These are phyloP conservation scores for Nannizziopsis arthrosporioides DNA, from an alignment of 2,329 filamentous ascomycete species.

Conservation along the genomic window DNA sequence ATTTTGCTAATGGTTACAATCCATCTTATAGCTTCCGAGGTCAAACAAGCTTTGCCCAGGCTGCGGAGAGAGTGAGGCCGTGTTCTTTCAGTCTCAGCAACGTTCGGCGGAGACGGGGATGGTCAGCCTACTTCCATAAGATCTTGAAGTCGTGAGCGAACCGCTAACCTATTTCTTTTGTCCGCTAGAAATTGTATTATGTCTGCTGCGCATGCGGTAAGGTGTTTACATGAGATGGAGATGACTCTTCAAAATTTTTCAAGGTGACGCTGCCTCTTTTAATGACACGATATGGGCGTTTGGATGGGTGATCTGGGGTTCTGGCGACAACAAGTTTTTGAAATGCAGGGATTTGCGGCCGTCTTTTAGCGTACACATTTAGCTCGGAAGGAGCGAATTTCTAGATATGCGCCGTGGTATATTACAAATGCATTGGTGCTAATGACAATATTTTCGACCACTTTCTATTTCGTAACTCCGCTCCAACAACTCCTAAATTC, in stretches of 20 bases:
- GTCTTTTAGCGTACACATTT: slow-evolving; percentile 1
- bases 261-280: neutral
- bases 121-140: slow-evolving; percentile 47
- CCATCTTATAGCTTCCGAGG: slow-evolving; percentile 62
- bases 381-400: slow-evolving; percentile 5
- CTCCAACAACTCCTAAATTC: slow-evolving; percentile 62
- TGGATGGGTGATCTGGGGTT: slow-evolving; percentile 1
- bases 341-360: neutral
- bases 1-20: slow-evolving; percentile 23
- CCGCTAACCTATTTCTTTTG: neutral
- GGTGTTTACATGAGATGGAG: slow-evolving; percentile 48
- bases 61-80: slow-evolving; percentile 78
- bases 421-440: slow-evolving; percentile 68
- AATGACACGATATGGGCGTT: slow-evolving; percentile 8
- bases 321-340: neutral
- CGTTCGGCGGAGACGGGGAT: slow-evolving; percentile 95
- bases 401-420: slow-evolving; percentile 13
- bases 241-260: neutral
- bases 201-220: slow-evolving; percentile 91
- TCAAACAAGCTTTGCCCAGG: slow-evolving; percentile 73
- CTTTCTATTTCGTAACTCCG: slow-evolving; percentile 78
- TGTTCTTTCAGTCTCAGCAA: slow-evolving; percentile 98
- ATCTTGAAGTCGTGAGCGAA: no score
- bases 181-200: slow-evolving; percentile 70
- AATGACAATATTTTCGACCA: slow-evolving; percentile 98